These are phyloP conservation scores for Aspergillus hiratsukae DNA, from an alignment of 2,329 filamentous ascomycete species.

Conservation along the genomic window DNA sequence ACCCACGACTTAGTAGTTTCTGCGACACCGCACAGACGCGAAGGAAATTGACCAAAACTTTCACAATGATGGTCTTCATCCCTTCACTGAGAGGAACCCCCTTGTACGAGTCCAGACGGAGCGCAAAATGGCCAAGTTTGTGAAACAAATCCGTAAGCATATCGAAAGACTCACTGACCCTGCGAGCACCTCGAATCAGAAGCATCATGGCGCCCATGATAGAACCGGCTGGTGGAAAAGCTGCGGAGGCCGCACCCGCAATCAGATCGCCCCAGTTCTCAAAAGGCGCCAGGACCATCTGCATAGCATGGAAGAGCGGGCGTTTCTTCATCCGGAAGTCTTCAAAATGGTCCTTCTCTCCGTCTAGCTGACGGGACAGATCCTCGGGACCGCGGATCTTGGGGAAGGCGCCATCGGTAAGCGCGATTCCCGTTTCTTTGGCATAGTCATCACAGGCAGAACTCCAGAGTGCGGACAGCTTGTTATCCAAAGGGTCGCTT, in stretches of 20 bases:
- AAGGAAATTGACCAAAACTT: constrained; percentile 7
- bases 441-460: constrained; percentile 1
- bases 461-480: neutral
- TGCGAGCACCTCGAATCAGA: constrained; percentile 3
- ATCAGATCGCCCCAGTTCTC: neutral
- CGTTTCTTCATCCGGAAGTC: constrained; percentile 3
- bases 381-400: neutral
- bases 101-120: constrained; percentile 8
- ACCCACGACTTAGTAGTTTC: constrained; percentile 4
- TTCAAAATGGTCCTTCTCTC: constrained; percentile 2
- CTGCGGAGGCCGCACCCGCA: neutral
- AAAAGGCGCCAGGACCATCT: neutral
- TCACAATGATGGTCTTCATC: constrained; percentile 6
- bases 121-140: constrained; percentile 7
- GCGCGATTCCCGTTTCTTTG: neutral
- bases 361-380: constrained; percentile 1
- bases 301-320: neutral
- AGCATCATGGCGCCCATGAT: constrained; percentile 6
- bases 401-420: neutral
- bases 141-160: constrained; percentile 4
- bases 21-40: constrained; percentile 8
- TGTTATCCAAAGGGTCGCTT: neutral
- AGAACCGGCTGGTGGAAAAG: constrained; percentile 4
- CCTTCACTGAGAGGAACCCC: constrained; percentile 2
- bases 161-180: constrained; percentile 10